Base-by-base conservation (phyloP, 164 flowering plant genomes). In the Aristolochia fimbriata region DNA sequence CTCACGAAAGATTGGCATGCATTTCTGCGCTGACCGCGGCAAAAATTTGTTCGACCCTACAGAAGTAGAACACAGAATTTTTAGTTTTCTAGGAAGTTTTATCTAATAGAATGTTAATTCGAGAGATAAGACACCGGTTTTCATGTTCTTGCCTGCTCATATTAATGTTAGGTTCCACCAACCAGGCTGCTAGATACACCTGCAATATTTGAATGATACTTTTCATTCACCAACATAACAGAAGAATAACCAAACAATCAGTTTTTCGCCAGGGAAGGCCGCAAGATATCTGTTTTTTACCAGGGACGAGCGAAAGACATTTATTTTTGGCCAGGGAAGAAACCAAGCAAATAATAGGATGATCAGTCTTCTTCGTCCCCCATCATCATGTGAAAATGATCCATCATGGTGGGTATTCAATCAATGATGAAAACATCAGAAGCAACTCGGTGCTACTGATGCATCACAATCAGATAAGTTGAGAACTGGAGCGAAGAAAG, bases 11-110 rank as follows among this genome's bases (percentile, higher is more conserved):
- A n/a, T 16, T 70, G 1, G 76, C 75, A 50, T 75, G 77, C 81
- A 83, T 81, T 72, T 86, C 92, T 63, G 77, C 86, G 22, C 83
- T 82, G 37, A 78, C 60, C 14, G 59, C 43, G 25, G 64, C 54
- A 66, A 84, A 77, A 68, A 82, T 77, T 47, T 86, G 83, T 57
- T 77, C 70, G 45, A 84, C 69, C 77, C 93, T 85, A 15, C n/a
- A n/a, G 33, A 7, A 47, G 16, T 20, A 47, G 48, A 24, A 51
- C 49, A 56, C 25, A 14, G 50, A 47, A 47, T 14, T 47, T 47
- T 47, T 2, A 47, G 1, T 47, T 14, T 7, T 47, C 3, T 2
- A 47, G 7, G 50, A 47, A 47, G 7, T 7, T 47, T 14, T 47
- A 47, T 1, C 3, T 14, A 47, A n/a, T 14, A 47, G 7, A n/a